phyloP scores from a whole-genome alignment of 2,329 filamentous ascomycete species.

The Myotisia sp. region DNA sequence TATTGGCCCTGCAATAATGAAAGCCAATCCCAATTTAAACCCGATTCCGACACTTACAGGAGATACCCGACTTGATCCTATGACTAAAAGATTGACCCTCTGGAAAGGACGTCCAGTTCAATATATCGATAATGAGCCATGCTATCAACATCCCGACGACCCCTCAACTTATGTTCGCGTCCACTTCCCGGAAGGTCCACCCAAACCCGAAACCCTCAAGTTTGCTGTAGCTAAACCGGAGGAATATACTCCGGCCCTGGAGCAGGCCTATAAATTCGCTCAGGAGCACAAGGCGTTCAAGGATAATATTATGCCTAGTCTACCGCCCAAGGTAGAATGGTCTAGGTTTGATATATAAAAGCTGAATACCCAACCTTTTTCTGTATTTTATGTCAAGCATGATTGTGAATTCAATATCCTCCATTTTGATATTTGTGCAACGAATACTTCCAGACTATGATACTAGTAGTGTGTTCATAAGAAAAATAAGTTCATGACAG shows the following conservation, averaged over 20 bases:
- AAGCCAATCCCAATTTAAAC: slow-evolving; percentile 10
- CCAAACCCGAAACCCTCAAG: slow-evolving; percentile 32
- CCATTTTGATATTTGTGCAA: too few relatives aligned
- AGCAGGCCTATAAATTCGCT: slow-evolving; percentile 51
- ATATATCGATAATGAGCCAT: slow-evolving; percentile 42
- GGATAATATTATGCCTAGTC: slow-evolving; percentile 56
- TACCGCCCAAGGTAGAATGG: slow-evolving; percentile 67
- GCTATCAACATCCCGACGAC: slow-evolving; percentile 37
- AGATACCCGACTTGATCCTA: slow-evolving; percentile 24
- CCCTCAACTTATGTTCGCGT: slow-evolving; percentile 49
- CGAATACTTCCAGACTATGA: too few relatives aligned
- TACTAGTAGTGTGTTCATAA: too few relatives aligned
- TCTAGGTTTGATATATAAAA: slow-evolving; percentile 57
- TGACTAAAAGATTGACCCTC: slow-evolving; percentile 31
- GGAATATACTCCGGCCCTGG: slow-evolving; percentile 39
- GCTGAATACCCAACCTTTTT: too few relatives aligned
- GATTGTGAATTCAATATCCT: too few relatives aligned
- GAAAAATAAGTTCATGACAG: too few relatives aligned
- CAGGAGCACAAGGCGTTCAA: slow-evolving; percentile 53
- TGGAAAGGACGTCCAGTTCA: slow-evolving; percentile 52
- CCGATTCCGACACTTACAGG: slow-evolving; percentile 19
- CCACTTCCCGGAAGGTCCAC: slow-evolving; percentile 60
- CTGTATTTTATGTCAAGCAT: too few relatives aligned
- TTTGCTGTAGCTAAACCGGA: slow-evolving; percentile 38
- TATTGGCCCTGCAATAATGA: slow-evolving; percentile 7